Evolutionary conservation across 23 red algal species (phyloP), one percentile per base, ranked within the genome.

Genomic region (Gracilaria vermiculophylla): DNA sequence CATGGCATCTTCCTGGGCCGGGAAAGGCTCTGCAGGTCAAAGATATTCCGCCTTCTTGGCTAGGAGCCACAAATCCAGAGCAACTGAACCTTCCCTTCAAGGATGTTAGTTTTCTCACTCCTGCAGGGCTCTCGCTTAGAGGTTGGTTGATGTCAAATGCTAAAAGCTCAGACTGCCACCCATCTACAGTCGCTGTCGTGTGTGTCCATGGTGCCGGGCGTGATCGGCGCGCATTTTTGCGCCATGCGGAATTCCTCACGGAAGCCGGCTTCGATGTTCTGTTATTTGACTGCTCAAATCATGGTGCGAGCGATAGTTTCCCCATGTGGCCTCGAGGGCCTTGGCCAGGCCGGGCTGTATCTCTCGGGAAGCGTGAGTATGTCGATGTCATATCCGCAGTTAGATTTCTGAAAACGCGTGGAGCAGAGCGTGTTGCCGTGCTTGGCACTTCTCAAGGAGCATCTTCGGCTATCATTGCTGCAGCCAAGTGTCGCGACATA

Each of bases 141-240:
- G 69, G 44, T 31, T 75, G 69, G 69, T 16, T 75, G 42, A 75
- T 75, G 23, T 40, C 69, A 33, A 2, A 25, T 5, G 15, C 58
- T 35, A 0, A 34, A 11, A 64, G 7, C 8, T 1, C 4, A 13
- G 14, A 14, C 79, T 32, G 31, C 4, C 64, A 37, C n/a, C 54
- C 78, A 0, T 82, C 78, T 47, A 10, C 36, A 56, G 32, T 66
- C 31, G 81, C 81, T 34, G 60, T 98, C 12, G 83, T 84, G 2
- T 94, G 85, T 50, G 91, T 98, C 20, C 95, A 98, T 77, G 95
- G 95, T 33, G 92, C 95, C 19, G 95, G 95, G 15, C 86, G 95
- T 34, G 95, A 98, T 53, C 86, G 95, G n/a, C 81, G 91, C 17
- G 91, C 90, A 9, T 98, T 94, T 74, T 70, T 98, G n/a, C 50